These are phyloP conservation scores for Hebeloma cylindrosporum DNA, from an alignment of 768 basidiomycete genomes.

Conservation along the genomic window DNA sequence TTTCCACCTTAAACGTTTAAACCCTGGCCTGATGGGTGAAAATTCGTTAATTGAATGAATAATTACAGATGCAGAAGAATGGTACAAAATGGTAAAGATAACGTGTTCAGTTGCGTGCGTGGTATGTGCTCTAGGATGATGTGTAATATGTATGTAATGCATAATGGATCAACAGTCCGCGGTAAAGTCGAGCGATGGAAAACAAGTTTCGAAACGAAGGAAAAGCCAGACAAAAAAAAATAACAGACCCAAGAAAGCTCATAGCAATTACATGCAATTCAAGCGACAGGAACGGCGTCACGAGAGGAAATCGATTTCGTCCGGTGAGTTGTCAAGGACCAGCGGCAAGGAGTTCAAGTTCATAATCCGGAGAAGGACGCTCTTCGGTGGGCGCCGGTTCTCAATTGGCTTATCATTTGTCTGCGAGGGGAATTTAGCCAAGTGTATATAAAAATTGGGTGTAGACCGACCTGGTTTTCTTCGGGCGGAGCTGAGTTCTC, in stretches of 20 bases:
- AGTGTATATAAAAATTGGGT: not conserved
- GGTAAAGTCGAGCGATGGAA: too few species aligned
- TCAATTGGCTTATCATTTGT: slow-evolving; percentile 1
- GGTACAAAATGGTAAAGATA: too few species aligned
- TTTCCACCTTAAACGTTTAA: too few species aligned
- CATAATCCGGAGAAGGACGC: slow-evolving; percentile 38
- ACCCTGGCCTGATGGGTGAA: too few species aligned
- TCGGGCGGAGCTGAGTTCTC: slow-evolving; percentile 27
- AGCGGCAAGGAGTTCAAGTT: slow-evolving; percentile 24
- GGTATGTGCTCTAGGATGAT: too few species aligned
- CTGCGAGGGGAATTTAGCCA: not conserved
- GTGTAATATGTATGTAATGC: too few species aligned
- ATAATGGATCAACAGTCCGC: too few species aligned
- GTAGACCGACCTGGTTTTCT: slow-evolving; percentile 5
- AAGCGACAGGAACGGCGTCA: slow-evolving; percentile 22
- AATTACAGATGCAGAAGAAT: too few species aligned
- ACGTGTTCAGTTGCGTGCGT: too few species aligned
- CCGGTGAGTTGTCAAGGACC: slow-evolving; percentile 43
- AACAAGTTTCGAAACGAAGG: not conserved
- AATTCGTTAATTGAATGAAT: too few species aligned
- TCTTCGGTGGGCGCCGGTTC: slow-evolving; percentile 37
- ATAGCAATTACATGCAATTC: slow-evolving; percentile 3
- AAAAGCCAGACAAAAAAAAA: not conserved
- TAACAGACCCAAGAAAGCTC: too few species aligned
- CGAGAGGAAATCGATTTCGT: slow-evolving; percentile 47